Evolutionary conservation across 1,284 basidiomycete genomes (phyloP), one percentile per base, ranked within the genome.

Genomic region (Naganishia liquefaciens): DNA sequence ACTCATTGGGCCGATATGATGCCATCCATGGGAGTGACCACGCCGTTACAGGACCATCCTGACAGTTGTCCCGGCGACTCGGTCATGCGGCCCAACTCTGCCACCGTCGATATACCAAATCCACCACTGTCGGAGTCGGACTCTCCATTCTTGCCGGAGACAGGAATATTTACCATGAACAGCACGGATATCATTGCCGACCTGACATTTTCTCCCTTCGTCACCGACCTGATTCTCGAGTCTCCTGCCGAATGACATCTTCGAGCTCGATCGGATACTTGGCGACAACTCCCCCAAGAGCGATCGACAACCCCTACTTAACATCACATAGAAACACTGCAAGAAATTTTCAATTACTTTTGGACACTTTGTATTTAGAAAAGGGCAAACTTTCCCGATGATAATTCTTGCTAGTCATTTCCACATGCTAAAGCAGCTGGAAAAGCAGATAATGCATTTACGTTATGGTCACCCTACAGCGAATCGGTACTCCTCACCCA

Each of bases 1-100:
- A 46, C 39, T 25, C 40, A 21, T 4, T 60, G 57, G 57, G 30
- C 57, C 6, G 57, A 60, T 42, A 60, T 60, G 57, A 60, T 60
- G 57, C 57, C 57, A 2, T 60, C 57, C 7, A 60, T 60, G 57
- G 57, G 57, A 13, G 33, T 49, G 11, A 40, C 57, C 7, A 60
- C 57, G 27, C 57, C 57, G 19, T n/a, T 50, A 37, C 57, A 50
- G n/a, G 57, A 50, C 21, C 33, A 50, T 5, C n/a, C 39, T 11
- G 21, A 21, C 21, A 49, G 7, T 40, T 9, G 25, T 21, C 28
- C 47, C n/a, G 13, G n/a, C 2, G 15, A n/a, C 11, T 19, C 47
- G 25, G 40, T 49, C 23, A 33, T 23, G 3, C 44, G 55, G 23
- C 40, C 57, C 25, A 42, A n/a, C 37, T 46, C 57, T 15, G 46